Percentiles rank a stretch among this genome's conserved stretches.
These are phyloP conservation scores for Fagus crenata DNA, from an alignment of 306 rosid genomes.

Conservation along the genomic window DNA sequence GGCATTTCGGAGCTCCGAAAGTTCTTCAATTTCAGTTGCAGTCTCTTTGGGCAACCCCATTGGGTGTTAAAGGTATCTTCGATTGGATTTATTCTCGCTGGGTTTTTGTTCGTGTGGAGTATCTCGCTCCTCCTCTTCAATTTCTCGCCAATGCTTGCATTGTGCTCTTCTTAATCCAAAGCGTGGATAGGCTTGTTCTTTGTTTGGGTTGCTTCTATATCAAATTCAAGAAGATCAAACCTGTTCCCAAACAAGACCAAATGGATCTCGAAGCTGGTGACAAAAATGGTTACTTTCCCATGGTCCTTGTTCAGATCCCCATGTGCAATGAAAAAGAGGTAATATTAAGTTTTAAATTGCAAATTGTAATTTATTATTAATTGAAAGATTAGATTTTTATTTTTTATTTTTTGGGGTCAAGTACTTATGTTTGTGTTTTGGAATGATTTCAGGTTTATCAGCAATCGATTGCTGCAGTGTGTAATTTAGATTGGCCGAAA, in stretches of 20 bases:
- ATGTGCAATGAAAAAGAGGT: conserved; percentile 96
- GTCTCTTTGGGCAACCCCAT: conserved; percentile 50
- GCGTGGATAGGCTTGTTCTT: conserved; percentile 72
- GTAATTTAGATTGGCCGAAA: conserved; percentile 90
- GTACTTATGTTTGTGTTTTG: conserved; percentile 3
- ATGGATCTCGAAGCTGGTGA: conserved; percentile 75
- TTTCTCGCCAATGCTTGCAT: conserved; percentile 71
- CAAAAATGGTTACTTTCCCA: conserved; percentile 65
- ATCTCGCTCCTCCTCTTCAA: conserved; percentile 85
- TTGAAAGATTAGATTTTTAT: background rate
- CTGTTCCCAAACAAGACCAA: conserved; percentile 50
- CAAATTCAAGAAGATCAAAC: conserved; percentile 69
- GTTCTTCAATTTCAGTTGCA: conserved; percentile 36
- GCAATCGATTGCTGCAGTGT: conserved; percentile 81
- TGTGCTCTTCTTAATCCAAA: conserved; percentile 71
- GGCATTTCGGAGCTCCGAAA: conserved; percentile 63
- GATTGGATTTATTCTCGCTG: conserved; percentile 64
- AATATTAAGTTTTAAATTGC: background rate
- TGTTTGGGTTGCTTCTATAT: conserved; percentile 94
- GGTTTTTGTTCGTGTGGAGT: conserved; percentile 67
- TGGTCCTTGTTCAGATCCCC: conserved; percentile 96
- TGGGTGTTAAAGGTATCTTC: conserved; percentile 54
- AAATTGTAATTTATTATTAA: too few species aligned
- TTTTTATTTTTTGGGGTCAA: background rate
- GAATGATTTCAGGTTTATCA: conserved; percentile 64